Evolutionary conservation across 2,329 filamentous ascomycete genomes (phyloP), one percentile per base, ranked within the genome.

Genomic region (Aspergillus sp.): DNA sequence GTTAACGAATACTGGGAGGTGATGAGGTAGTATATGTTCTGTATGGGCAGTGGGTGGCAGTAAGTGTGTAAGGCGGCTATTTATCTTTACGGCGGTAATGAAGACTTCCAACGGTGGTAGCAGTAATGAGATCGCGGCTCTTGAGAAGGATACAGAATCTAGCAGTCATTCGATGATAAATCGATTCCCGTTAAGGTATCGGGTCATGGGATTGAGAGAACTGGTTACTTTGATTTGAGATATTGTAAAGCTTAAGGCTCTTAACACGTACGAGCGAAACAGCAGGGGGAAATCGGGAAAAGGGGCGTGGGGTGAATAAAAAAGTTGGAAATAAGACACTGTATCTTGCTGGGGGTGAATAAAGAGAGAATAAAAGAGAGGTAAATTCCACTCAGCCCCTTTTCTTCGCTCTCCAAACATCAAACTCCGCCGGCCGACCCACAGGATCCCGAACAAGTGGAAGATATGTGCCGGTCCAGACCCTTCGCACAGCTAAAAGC

Each of bases 351-450:
- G 70, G 71, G 72, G 70, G 73, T 72, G 73, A 76, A 76, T 74
- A 63, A 63, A 74, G 71, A 73, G 70, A 73, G 67, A 70, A 69
- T 73, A 73, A 75, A 75, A 73, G 71, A 75, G 72, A 76, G 72
- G 75, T 73, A 73, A 72, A 74, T 75, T 75, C 74, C 73, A 72
- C 70, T 74, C 74, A 69, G 70, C 70, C 73, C 71, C 69, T 74
- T 76, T 76, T 72, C 71, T 69, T 70, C 69, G 68, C 71, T 72
- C 72, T 73, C 74, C 74, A 72, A 74, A 76, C 74, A 76, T 75
- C 74, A 76, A 77, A 78, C 75, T 78, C 75, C 75, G 71, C 73
- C 72, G 73, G 69, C 73, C 72, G 70, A 73, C 73, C 72, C 70
- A 74, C 67, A 70, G 67, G 63, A 71, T 72, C 69, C 69, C 70